Percentiles rank a stretch among this genome's conserved stretches.
Conservation (phyloP, 225 moss, liverwort and hornwort genomes). For the Antitrichia curtipendula region DNA sequence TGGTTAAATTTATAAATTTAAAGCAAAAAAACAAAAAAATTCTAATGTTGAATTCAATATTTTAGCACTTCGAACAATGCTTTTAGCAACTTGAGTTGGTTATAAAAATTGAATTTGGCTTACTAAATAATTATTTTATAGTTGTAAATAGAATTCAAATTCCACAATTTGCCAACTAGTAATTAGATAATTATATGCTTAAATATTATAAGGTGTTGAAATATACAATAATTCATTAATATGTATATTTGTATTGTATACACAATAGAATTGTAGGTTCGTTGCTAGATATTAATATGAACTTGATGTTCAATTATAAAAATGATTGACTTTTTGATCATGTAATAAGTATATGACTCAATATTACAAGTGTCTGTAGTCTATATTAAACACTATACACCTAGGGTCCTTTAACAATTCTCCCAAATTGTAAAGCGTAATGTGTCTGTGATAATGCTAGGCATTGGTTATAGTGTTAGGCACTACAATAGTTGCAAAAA, state of each 20-base stretch:
- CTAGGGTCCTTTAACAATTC: too few relatives aligned
- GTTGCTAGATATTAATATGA: not conserved
- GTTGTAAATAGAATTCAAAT: not conserved
- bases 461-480: too few relatives aligned
- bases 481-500: too few relatives aligned
- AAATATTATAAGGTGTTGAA: not conserved
- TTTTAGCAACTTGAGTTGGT: not conserved
- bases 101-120: not conserved
- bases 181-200: not conserved
- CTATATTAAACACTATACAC: too few relatives aligned
- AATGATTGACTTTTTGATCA: not conserved
- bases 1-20: not conserved
- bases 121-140: not conserved
- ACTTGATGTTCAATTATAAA: not conserved
- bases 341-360: not conserved
- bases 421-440: too few relatives aligned
- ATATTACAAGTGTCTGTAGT: too few relatives aligned
- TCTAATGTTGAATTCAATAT: not conserved
- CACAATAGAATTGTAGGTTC: not conserved
- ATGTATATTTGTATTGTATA: not conserved
- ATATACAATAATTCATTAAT: too few relatives aligned
- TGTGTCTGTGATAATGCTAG: too few relatives aligned
- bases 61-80: not conserved
- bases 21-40: not conserved
- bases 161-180: not conserved